Evolutionary conservation across 768 basidiomycete species (phyloP), one percentile per base, ranked within the genome.

Genomic region (Erythrobasidium yunnanense): DNA sequence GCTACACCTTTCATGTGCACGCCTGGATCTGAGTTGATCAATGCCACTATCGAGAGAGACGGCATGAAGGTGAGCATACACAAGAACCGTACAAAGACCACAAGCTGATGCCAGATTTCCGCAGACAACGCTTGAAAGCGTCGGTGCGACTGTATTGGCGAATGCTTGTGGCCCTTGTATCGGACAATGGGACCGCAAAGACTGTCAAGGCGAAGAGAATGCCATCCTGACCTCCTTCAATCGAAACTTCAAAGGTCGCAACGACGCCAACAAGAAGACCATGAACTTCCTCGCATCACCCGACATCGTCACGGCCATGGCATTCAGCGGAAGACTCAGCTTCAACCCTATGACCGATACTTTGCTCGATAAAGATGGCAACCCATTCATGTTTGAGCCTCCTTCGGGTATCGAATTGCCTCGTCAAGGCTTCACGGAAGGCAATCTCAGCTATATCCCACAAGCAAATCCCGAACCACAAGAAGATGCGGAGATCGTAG

Each of bases 91-190:
- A n/a, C 20, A 25, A n/a, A 38, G 55, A 25, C 30, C 17, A 42
- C 18, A 11, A 38, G 18, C 57, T 60, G 18, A 51, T 30, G 6
- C 13, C 8, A 18, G 11, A 18, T 8, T 46, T 52, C 47, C n/a
- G 29, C 13, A 81, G n/a, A n/a, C n/a, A n/a, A n/a, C 82, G 34
- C 78, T 99, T 45, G 82, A 93, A 76, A 84, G 84, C 71, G 87
- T 96, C 56, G 95, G 95, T n/a, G 95, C 88, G 1, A 81, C 85
- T 55, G 93, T 99, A 23, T 80, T 99, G 34, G 92, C 95, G 4
- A 99, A 99, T 76, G 95, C 95, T 2, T 99, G 95, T 71, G 95
- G 95, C 55, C 95, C 95, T 25, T 99, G 95, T 75, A 99, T 97
- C 71, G 95, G 95, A 50, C 93, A 96, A 84, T 99, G 95, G 95